Base-by-base conservation (phyloP, 2,329 filamentous ascomycete genomes). In the Penicillium glabrum region DNA sequence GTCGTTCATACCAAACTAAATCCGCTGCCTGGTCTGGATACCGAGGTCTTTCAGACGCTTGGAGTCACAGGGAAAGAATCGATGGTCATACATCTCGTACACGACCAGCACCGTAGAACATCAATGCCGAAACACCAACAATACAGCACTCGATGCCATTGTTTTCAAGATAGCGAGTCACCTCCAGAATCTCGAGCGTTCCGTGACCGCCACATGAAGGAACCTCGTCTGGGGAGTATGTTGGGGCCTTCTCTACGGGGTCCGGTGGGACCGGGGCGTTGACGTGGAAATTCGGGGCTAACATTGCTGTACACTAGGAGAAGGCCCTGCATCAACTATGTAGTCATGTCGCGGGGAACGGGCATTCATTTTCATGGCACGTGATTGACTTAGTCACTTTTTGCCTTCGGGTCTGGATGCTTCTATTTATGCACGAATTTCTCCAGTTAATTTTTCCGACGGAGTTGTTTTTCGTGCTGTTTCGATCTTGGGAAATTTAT, bases 71-170 rank as follows among this genome's bases (percentile, higher is more conserved):
- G 33, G 21, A 44, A 24, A 52, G 51, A 52, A n/a, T 39, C 8
- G n/a, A 50, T 43, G 49, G 19, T 9, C 62, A 50, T 62, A 68
- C 66, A 62, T 65, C 58, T 61, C 66, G 66, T 46, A 65, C 57
- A 46, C 67, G 64, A 27, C 61, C 63, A 47, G 65, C 66, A 23
- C 67, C 65, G 47, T 69, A 69, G 54, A 66, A 68, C 39, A 67
- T 65, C 45, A 69, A 59, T 24, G 67, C 67, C 16, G 67, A 64
- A 54, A 67, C 62, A 31, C 66, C 67, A 50, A 68, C 67, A 27
- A 68, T 57, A 60, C 67, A 69, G 54, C 65, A 68, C 54, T 65
- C 64, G 46, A 69, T 67, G 54, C 64, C 65, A 62, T 67, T 57
- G 35, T 59, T 57, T 57, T 69, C 67, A 45, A 69, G 59, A 44